Evolutionary conservation across 2,329 filamentous ascomycete genomes (phyloP).

Genomic region (Colletotrichum sp.): DNA sequence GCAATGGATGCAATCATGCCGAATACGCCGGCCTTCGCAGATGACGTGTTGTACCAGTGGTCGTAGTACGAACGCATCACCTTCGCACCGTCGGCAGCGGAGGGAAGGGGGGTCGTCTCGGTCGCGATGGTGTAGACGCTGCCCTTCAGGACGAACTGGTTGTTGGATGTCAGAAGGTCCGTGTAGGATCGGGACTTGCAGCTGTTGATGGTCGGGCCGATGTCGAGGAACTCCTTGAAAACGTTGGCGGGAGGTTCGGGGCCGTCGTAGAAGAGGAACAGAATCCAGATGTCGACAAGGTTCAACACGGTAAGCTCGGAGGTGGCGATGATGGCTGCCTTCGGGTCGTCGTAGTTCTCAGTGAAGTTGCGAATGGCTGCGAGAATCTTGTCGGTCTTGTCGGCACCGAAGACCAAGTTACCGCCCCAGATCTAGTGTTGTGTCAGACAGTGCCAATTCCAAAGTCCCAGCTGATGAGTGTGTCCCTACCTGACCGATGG

Average conservation of each 20-base stretch:
- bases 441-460: background rate
- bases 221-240: conserved; percentile 61
- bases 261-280: conserved; percentile 70
- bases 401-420: conserved; percentile 41
- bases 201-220: conserved; percentile 47
- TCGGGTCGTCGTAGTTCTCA: conserved; percentile 59
- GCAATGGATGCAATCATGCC: conserved; percentile 34
- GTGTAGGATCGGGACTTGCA: conserved; percentile 52
- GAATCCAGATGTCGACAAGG: conserved; percentile 58
- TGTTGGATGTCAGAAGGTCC: conserved; percentile 48
- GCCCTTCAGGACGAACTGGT: conserved; percentile 35
- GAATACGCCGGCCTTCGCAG: conserved; percentile 11
- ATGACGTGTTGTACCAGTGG: conserved; percentile 36
- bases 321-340: conserved; percentile 65
- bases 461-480: background rate
- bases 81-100: conserved; percentile 26
- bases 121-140: conserved; percentile 42
- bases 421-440: conserved; percentile 44
- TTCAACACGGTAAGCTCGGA: conserved; percentile 49
- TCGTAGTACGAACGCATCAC: conserved; percentile 35
- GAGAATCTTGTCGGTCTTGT: conserved; percentile 42
- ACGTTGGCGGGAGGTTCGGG: conserved; percentile 53
- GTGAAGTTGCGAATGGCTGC: conserved; percentile 59
- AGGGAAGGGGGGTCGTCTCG: conserved; percentile 40
- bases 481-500: conserved; percentile 29